Evolutionary conservation across 768 basidiomycete genomes (phyloP).

Genomic region (Agrocybe pediades): DNA sequence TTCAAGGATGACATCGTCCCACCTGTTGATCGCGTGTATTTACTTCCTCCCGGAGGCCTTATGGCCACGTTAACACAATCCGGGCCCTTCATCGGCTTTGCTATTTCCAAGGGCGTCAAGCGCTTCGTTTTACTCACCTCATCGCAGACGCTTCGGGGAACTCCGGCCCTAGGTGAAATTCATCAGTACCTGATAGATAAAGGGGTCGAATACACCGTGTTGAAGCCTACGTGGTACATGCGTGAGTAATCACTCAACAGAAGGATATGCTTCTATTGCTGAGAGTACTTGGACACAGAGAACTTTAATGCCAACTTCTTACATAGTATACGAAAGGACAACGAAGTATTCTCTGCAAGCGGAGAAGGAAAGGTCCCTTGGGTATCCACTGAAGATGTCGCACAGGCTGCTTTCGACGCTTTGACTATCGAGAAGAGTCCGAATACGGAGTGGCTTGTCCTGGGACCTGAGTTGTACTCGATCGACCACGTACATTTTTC

Average conservation of each 20-base stretch:
- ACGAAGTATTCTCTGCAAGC: constrained; percentile 20
- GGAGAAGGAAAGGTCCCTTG: constrained; percentile 23
- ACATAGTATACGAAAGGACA: constrained; percentile 20
- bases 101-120: constrained; percentile 27
- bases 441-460: constrained; percentile 9
- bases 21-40: background rate
- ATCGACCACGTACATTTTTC: constrained; percentile 11
- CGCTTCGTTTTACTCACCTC: constrained; percentile 31
- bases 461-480: constrained; percentile 16
- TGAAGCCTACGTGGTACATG: constrained; percentile 33
- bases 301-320: constrained; percentile 26
- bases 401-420: constrained; percentile 27
- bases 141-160: constrained; percentile 12
- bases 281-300: constrained; percentile 19
- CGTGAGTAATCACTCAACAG: constrained; percentile 19
- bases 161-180: constrained; percentile 15
- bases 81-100: constrained; percentile 30
- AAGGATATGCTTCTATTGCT: background rate
- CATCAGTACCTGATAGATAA: constrained; percentile 25
- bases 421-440: constrained; percentile 20
- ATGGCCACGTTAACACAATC: constrained; percentile 6
- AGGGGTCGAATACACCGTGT: constrained; percentile 24
- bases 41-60: background rate
- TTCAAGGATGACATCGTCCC: background rate
- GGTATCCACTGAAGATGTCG: constrained; percentile 29